Evolutionary conservation across 164 flowering plant species (phyloP), one percentile per base, ranked within the genome.

Genomic region (Stephania japonica): DNA sequence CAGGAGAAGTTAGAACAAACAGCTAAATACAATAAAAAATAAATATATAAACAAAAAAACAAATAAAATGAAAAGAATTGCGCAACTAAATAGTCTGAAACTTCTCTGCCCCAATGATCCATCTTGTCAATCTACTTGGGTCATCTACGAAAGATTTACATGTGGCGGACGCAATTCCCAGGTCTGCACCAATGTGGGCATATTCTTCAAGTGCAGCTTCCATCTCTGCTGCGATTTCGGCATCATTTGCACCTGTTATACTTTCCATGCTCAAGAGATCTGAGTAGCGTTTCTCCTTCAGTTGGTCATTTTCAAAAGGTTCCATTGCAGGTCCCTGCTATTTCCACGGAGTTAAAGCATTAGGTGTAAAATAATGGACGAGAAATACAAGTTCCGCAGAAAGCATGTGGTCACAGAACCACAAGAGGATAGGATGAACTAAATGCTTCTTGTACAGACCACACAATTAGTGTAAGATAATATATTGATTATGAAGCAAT

Each of bases 291-390:
- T 81, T 84, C 83, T 92, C 97, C 73, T 75, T 89, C 82, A 89
- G 92, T 14, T 68, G 71, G 76, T 94, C 97, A 44, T 84, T 67
- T 56, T 87, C 67, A 71, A 94, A 91, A 19, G 88, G 89, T 67
- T 92, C 93, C 86, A 86, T 79, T 7, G 86, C 81, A 65, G 87
- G 89, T 8, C 97, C 94, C 99, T 94, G 87, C n/a, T 63, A 8
- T 18, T 16, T 10, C 16, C 68, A 67, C 16, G 63, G 18, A 16
- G 21, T 47, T 16, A 72, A 47, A 42, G 7, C 27, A 50, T 32
- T 32, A 32, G 38, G 38, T 32, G 38, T 32, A 32, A 32, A 32
- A 32, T 6, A 14, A 24, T 7, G 6, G 3, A 21, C 32, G 18
- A 41, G 25, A 42, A 42, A 53, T 53, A 53, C 21, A 53, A 44